A percentile compares a stretch with the other conserved stretches of the same genome.
These are phyloP conservation scores for Cordyceps fumosorosea DNA, from an alignment of 2,329 filamentous ascomycete genomes.

Conservation along the genomic window DNA sequence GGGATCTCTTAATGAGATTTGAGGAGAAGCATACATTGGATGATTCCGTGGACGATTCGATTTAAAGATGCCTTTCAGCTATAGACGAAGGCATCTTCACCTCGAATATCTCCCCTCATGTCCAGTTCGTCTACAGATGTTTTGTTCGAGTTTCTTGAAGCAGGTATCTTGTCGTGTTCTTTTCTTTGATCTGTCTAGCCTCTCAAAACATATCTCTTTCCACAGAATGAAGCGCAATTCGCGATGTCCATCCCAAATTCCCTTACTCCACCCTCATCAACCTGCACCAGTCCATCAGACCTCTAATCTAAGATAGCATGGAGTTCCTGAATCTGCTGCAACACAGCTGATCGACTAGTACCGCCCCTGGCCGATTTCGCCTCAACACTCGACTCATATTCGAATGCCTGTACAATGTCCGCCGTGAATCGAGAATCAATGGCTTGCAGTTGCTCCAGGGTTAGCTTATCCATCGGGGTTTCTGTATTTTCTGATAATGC, in stretches of 20 bases:
- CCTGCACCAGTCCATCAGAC: no score
- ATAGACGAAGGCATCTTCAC: conserved; percentile 6
- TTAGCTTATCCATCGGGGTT: conserved; percentile 62
- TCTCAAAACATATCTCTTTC: no score
- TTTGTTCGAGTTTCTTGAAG: conserved; percentile 15
- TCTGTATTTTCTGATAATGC: conserved; percentile 58
- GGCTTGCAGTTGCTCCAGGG: conserved; percentile 57
- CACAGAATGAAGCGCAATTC: no score
- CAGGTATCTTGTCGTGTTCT: conserved; percentile 3
- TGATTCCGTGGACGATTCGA: conserved; percentile 7
- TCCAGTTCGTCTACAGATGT: conserved; percentile 11
- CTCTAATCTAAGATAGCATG: conserved; percentile 27
- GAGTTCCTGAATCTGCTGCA: conserved; percentile 50
- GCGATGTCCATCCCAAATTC: no score
- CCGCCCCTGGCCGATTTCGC: conserved; percentile 61
- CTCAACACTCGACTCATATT: conserved; percentile 69
- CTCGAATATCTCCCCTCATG: conserved; percentile 7
- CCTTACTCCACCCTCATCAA: no score
- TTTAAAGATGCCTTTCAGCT: conserved; percentile 13
- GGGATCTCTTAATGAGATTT: conserved; percentile 13
- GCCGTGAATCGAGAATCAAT: conserved; percentile 62
- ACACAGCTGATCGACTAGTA: conserved; percentile 57
- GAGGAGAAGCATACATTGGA: conserved; percentile 13
- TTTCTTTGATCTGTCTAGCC: no score
- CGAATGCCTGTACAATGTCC: conserved; percentile 58